These are phyloP conservation scores for Adansonia gregorii DNA, from an alignment of 441 rosid species.

Conservation along the genomic window DNA sequence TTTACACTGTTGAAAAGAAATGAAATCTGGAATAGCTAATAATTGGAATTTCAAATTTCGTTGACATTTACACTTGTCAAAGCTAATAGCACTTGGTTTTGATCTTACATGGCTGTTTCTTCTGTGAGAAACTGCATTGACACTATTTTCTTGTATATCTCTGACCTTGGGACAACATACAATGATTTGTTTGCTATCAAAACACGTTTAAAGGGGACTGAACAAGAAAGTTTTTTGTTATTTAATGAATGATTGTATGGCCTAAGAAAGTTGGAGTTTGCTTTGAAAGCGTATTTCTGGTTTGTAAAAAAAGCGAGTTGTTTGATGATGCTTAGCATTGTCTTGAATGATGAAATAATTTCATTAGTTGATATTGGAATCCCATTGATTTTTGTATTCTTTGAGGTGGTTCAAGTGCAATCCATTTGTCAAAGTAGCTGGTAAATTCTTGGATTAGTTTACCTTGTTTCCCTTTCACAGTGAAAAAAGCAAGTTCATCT, in stretches of 20 bases:
- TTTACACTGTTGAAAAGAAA: neutral
- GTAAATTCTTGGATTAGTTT: neutral
- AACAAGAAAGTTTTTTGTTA: neutral
- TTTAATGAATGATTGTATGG: conserved; percentile 7
- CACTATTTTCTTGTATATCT: neutral
- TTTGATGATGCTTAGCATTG: conserved; percentile 14
- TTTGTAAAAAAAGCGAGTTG: neutral
- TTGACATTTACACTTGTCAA: neutral
- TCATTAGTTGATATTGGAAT: neutral
- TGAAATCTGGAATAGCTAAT: neutral
- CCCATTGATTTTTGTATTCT: neutral
- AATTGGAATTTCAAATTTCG: neutral
- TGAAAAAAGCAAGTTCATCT: neutral
- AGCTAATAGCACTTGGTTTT: neutral
- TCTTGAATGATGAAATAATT: neutral
- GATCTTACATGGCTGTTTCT: neutral
- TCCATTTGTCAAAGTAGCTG: neutral
- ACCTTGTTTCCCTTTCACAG: neutral
- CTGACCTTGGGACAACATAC: neutral
- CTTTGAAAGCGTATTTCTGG: neutral
- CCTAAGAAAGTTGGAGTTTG: neutral
- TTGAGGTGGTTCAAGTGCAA: neutral
- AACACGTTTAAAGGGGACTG: neutral
- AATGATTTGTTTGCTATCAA: neutral
- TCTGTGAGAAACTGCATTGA: neutral